These are phyloP conservation scores for Amylostereum areolatum DNA, from an alignment of 1,284 basidiomycete species.

Conservation along the genomic window DNA sequence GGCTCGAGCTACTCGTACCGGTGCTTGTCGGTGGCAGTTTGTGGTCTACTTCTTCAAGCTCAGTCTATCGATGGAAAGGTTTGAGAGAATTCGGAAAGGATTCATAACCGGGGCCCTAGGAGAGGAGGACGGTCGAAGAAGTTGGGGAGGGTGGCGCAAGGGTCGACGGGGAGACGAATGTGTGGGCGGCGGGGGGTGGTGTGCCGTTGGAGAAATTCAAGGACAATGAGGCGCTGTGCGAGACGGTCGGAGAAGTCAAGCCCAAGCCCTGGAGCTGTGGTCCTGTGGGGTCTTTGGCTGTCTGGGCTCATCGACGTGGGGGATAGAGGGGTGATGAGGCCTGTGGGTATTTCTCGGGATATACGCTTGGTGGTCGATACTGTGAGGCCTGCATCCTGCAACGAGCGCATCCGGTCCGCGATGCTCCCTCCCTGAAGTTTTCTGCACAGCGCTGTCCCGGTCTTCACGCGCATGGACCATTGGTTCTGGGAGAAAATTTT, in stretches of 20 bases:
- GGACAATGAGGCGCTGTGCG: conserved; percentile 13
- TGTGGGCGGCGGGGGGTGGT: conserved; percentile 33
- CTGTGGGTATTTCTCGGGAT: conserved; percentile 39
- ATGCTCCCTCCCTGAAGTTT: conserved; percentile 47
- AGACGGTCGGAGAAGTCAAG: conserved; percentile 9
- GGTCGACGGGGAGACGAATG: conserved; percentile 58
- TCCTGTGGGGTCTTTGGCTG: conserved; percentile 10
- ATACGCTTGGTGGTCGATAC: conserved; percentile 45
- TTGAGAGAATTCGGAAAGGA: conserved; percentile 48
- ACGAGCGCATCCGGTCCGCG: conserved; percentile 64
- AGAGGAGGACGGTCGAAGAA: conserved; percentile 39
- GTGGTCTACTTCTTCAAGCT: conserved; percentile 52
- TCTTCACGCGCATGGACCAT: conserved; percentile 12
- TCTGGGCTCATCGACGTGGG: conserved; percentile 19
- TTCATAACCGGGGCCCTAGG: conserved; percentile 29
- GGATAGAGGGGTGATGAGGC: conserved; percentile 28
- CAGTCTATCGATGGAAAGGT: conserved; percentile 71
- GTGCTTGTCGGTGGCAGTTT: conserved; percentile 36
- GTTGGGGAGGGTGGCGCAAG: conserved; percentile 70
- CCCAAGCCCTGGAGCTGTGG: conserved; percentile 7
- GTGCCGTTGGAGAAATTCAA: conserved; percentile 10
- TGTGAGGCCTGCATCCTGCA: conserved; percentile 59
- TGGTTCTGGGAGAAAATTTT: conserved; percentile 11
- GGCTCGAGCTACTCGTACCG: conserved; percentile 12
- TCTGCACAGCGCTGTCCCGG: conserved; percentile 28